Conservation (phyloP, 2,329 filamentous ascomycete genomes). For the Periglandula ipomoeae region DNA sequence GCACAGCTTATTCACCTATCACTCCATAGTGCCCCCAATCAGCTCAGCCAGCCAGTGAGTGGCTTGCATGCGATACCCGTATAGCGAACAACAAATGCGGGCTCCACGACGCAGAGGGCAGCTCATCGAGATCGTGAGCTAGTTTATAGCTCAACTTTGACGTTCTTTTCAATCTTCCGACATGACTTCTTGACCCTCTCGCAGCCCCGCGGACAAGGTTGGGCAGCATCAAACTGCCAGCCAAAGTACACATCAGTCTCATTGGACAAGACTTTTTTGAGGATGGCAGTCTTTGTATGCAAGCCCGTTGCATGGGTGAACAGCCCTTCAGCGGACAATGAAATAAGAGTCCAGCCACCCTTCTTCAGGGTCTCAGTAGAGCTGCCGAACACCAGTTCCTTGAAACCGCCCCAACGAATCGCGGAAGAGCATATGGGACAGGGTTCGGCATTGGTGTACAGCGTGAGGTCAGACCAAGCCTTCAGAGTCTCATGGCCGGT, state of each 20-base stretch:
- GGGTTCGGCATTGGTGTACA: constrained; percentile 49
- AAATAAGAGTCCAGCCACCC: constrained; percentile 42
- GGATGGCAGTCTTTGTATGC: constrained; percentile 29
- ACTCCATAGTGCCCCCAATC: too few species aligned
- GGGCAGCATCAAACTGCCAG: constrained; percentile 39
- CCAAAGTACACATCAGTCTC: constrained; percentile 45
- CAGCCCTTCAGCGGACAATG: constrained; percentile 34
- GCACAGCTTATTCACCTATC: too few species aligned
- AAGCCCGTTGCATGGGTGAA: constrained; percentile 28
- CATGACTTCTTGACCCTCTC: neutral
- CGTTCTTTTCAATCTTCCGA: neutral
- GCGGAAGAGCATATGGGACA: constrained; percentile 51
- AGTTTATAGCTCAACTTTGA: neutral
- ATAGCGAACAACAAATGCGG: too few species aligned
- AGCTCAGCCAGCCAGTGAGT: too few species aligned
- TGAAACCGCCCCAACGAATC: constrained; percentile 46
- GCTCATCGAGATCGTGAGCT: too few species aligned
- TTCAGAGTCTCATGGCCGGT: constrained; percentile 27
- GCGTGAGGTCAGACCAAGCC: constrained; percentile 36
- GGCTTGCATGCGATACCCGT: too few species aligned
- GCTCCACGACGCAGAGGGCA: too few species aligned
- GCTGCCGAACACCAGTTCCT: constrained; percentile 46
- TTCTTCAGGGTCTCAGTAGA: constrained; percentile 35
- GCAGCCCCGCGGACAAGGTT: constrained; percentile 6
- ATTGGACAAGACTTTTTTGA: constrained; percentile 36